A percentile compares a stretch with the other conserved stretches of the same genome.
Evolutionary conservation across 495 filamentous ascomycete genomes (phyloP).

Genomic region (Barbatosphaeria neglecta): DNA sequence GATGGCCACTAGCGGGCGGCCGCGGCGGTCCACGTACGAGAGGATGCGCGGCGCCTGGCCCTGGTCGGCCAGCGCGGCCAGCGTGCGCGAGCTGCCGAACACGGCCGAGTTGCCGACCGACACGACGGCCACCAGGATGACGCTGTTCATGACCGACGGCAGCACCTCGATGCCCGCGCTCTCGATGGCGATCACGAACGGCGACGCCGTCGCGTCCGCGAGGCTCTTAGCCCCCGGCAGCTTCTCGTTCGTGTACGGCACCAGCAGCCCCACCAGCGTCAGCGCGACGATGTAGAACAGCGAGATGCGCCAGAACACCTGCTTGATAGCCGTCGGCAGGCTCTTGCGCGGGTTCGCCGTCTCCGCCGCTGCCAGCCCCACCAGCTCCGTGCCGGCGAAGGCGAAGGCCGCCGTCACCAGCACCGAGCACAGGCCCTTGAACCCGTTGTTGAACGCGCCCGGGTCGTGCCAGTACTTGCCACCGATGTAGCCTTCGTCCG

Average conservation of each 20-base stretch:
- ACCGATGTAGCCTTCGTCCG: slow-evolving; percentile 67
- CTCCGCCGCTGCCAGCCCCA: slow-evolving; percentile 82
- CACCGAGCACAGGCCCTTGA: slow-evolving; percentile 88
- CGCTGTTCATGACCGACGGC: slow-evolving; percentile 77
- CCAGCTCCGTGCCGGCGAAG: slow-evolving; percentile 88
- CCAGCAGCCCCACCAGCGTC: slow-evolving; percentile 59
- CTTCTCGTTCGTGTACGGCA: slow-evolving; percentile 52
- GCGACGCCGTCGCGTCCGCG: slow-evolving; percentile 63
- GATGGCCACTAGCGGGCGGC: slow-evolving; percentile 70
- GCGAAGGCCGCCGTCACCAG: slow-evolving; percentile 91
- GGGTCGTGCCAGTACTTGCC: slow-evolving; percentile 73
- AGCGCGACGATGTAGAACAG: slow-evolving; percentile 77
- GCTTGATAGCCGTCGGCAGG: slow-evolving; percentile 76
- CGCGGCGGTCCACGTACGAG: slow-evolving; percentile 72
- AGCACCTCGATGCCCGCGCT: slow-evolving; percentile 66
- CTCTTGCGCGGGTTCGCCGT: slow-evolving; percentile 79
- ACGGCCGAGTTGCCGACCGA: slow-evolving; percentile 82
- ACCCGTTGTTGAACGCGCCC: slow-evolving; percentile 83
- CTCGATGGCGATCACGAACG: slow-evolving; percentile 81
- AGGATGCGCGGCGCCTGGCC: slow-evolving; percentile 67
- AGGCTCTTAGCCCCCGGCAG: slow-evolving; percentile 45
- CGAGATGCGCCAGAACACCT: slow-evolving; percentile 92
- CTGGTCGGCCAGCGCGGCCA: slow-evolving; percentile 78
- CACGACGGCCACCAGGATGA: slow-evolving; percentile 78
- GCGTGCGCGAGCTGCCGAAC: slow-evolving; percentile 76